Conservation (phyloP, 2,329 filamentous ascomycete genomes). For the Diplodia seriata region DNA sequence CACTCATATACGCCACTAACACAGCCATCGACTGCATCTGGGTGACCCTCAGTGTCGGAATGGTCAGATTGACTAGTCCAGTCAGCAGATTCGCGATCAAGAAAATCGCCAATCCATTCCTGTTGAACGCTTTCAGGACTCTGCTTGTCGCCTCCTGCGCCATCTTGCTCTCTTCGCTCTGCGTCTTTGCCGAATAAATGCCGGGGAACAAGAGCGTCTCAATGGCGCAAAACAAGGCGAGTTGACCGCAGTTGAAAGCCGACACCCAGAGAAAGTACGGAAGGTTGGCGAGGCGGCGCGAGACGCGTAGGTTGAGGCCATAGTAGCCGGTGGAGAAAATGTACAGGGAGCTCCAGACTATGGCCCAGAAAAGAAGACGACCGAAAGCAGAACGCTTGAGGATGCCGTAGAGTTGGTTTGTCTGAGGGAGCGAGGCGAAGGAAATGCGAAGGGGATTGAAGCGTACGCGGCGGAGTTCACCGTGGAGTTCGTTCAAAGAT, state of each 20-base stretch:
- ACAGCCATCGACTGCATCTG: conserved; percentile 73
- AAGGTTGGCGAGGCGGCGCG: conserved; percentile 87
- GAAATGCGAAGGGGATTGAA: conserved; percentile 24
- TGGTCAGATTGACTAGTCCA: conserved; percentile 83
- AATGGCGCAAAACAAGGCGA: conserved; percentile 77
- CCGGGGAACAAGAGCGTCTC: conserved; percentile 81
- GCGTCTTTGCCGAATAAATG: conserved; percentile 65
- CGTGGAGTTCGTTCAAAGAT: conserved; percentile 8
- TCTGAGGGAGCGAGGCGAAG: conserved; percentile 8
- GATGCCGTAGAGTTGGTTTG: conserved; percentile 53
- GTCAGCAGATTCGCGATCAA: conserved; percentile 88
- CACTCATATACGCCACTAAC: conserved; percentile 73
- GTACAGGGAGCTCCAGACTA: conserved; percentile 75
- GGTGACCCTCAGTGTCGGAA: conserved; percentile 78
- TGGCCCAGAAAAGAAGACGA: conserved; percentile 69
- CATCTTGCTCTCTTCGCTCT: conserved; percentile 66
- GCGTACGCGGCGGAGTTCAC: conserved; percentile 1
- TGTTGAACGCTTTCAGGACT: conserved; percentile 83
- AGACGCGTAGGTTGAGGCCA: conserved; percentile 77
- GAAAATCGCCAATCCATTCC: conserved; percentile 86
- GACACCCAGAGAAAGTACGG: conserved; percentile 92
- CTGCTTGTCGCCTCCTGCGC: conserved; percentile 76
- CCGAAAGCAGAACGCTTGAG: conserved; percentile 64
- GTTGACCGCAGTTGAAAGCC: conserved; percentile 87
- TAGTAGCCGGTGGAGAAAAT: conserved; percentile 72